Evolutionary conservation across 1,284 basidiomycete genomes (phyloP).

Genomic region (Trichosporon asahii): DNA sequence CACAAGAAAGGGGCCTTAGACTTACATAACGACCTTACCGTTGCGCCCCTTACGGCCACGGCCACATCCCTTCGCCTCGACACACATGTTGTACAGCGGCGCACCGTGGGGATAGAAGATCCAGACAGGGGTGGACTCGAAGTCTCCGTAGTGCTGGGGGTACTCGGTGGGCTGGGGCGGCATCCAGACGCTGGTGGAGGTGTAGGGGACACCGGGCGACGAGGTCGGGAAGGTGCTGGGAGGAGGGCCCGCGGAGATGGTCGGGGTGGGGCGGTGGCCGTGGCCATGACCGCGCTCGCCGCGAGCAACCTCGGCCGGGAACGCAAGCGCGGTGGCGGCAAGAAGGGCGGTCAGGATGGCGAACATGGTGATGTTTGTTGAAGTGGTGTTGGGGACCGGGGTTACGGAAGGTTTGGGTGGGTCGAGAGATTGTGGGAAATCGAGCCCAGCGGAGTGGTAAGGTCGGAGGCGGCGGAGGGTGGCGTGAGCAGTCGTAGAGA

Average conservation of each 20-base stretch:
- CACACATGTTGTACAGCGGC: conserved; percentile 11
- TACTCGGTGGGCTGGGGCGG: background rate
- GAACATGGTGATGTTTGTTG: background rate
- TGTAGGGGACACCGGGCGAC: background rate
- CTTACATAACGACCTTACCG: conserved; percentile 8
- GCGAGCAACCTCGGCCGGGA: background rate
- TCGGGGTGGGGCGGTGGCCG: background rate
- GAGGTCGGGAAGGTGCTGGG: conserved; percentile 3
- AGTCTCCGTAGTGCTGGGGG: background rate
- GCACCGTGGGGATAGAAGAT: background rate
- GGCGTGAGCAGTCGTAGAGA: background rate
- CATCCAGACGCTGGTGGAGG: conserved; percentile 3
- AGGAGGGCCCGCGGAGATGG: background rate
- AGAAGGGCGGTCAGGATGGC: background rate
- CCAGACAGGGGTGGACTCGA: conserved; percentile 9
- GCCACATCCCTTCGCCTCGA: background rate
- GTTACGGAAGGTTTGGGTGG: background rate
- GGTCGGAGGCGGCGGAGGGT: background rate
- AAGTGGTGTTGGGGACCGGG: background rate
- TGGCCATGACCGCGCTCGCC: background rate
- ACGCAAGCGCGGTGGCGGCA: background rate
- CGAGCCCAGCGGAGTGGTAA: background rate
- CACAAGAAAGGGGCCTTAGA: too few species aligned
- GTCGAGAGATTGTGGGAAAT: background rate
- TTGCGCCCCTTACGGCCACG: background rate